Evolutionary conservation across 305 asterid genomes (phyloP), one percentile per base, ranked within the genome.

Genomic region (Andrographis paniculata): DNA sequence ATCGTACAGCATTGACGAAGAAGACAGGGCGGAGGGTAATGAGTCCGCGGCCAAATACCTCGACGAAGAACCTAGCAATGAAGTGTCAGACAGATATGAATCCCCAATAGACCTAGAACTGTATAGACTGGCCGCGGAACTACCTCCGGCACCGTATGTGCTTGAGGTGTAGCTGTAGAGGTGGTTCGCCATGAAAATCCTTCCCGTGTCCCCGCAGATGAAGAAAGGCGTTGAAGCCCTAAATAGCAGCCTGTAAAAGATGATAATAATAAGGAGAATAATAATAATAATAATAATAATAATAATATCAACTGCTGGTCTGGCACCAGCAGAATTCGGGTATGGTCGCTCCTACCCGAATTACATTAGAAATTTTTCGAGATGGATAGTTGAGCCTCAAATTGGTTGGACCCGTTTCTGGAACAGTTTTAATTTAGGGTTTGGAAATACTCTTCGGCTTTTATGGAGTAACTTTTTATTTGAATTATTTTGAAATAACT

Each of bases 171-270:
- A 76, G 64, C 77, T 77, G 73, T 69, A 74, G 42, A 70, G 73
- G 42, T 73, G 82, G 47, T 84, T 84, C 52, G 84, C 73, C 93
- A 79, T 82, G 42, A 20, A 16, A 42, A 14, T n/a, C n/a, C n/a
- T n/a, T n/a, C n/a, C n/a, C 50, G 20, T 20, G n/a, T 42, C 11
- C 12, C 50, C 6, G 14, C n/a, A 38, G 23, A 10, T n/a, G n/a
- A n/a, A n/a, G n/a, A n/a, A n/a, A 14, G 23, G 43, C 15, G 50
- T 18, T 40, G 66, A 58, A 63, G 69, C 74, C 70, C 67, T 68
- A 53, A 53, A 42, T 58, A 42, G 58, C 36, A 5, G n/a, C 11
- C 14, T 13, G 13, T 33, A 4, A 33, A n/a, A 4, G 38, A 13
- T 9, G 12, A 33, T 27, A 0, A 27, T 27, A 27, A 27, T 5